Conservation (phyloP, 2,329 filamentous ascomycete species). For the Pseudogymnoascus sp. region DNA sequence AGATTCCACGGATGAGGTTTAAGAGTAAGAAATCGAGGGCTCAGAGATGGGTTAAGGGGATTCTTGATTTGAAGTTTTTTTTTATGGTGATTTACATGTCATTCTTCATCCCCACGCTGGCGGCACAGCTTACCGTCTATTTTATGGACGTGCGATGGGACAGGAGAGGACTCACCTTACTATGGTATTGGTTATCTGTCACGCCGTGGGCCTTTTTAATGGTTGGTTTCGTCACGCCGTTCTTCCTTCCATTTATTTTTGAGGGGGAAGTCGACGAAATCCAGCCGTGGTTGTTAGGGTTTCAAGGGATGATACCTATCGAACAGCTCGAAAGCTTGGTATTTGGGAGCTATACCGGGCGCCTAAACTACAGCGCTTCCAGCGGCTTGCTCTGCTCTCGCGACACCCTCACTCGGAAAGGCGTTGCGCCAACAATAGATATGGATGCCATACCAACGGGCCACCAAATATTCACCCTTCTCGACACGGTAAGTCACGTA, state of each 20-base stretch:
- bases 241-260: conserved; percentile 19
- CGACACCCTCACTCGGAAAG: conserved; percentile 18
- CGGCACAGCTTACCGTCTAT: background rate
- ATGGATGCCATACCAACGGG: conserved; percentile 16
- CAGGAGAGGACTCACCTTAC: background rate
- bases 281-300: conserved; percentile 22
- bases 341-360: conserved; percentile 22
- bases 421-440: conserved; percentile 21
- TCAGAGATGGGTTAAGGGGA: background rate
- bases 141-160: background rate
- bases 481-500: conserved; percentile 22
- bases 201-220: conserved; percentile 12
- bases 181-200: background rate
- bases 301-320: conserved; percentile 25
- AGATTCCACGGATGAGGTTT: conserved; percentile 23
- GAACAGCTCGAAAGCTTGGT: conserved; percentile 21
- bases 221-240: conserved; percentile 13
- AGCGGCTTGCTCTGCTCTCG: conserved; percentile 20
- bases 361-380: conserved; percentile 24
- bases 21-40: background rate
- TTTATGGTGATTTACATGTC: conserved; percentile 11
- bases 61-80: background rate
- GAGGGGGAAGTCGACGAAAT: conserved; percentile 22
- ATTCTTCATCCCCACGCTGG: conserved; percentile 15
- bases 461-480: conserved; percentile 27